Evolutionary conservation across 768 basidiomycete genomes (phyloP), one percentile per base, ranked within the genome.

Genomic region (Termitomyces sp.): DNA sequence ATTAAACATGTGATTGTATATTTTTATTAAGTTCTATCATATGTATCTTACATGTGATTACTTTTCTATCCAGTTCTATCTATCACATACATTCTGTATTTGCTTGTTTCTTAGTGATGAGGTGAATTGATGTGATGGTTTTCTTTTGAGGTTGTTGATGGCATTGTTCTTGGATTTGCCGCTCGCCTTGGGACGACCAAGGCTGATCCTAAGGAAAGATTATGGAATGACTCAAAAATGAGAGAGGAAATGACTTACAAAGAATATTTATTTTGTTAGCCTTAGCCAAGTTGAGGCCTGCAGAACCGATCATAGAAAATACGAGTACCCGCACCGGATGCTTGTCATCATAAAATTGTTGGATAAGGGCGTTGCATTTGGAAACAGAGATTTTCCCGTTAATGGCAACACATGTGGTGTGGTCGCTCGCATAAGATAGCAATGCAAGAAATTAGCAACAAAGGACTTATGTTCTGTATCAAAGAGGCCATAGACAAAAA

Each of bases 211-310:
- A 31, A 41, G 5, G 7, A 27, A 23, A 10, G 16, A 18, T 13
- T 13, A 29, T 46, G 6, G 22, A n/a, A n/a, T n/a, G n/a, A n/a
- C 10, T 32, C 36, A 0, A 32, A 20, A 18, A 39, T 9, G 12
- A 13, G 33, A 2, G 5, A 13, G 10, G 23, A 38, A 36, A 43
- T 12, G 13, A 56, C 61, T 55, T 39, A 68, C 63, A 9, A 68
- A 54, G 16, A 66, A 58, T 2, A 68, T n/a, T 56, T 3, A 68
- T 44, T 6, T 53, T 40, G 22, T 47, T 42, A 1, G 66, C 60
- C 3, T 57, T 41, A 3, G 64, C 50, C 0, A 67, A 54, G 39
- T 67, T 69, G 0, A 67, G 58, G 4, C 66, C 64, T 2, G 58
- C 59, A 0, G 58, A 43, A 5, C 66, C 66, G 1, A 69, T 61